Evolutionary conservation across 2,329 filamentous ascomycete species (phyloP), one percentile per base, ranked within the genome.

Genomic region (Exophiala phaeomuriformis): DNA sequence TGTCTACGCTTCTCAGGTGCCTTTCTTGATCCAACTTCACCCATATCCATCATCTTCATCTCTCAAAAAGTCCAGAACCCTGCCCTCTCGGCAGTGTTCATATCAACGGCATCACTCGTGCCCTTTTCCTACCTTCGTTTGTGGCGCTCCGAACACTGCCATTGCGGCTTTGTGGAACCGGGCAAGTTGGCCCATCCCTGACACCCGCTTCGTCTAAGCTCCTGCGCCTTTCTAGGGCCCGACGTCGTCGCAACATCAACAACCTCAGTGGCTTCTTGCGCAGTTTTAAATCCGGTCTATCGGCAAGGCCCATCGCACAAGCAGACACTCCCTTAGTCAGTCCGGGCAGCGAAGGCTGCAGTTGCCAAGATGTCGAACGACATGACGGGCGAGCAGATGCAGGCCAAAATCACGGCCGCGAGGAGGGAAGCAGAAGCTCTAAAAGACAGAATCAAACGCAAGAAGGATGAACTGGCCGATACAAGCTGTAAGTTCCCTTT

Each of bases 401-500:
- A 97, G 80, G 86, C 90, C 75, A 86, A 86, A 74, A 91, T 93
- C 67, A 86, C 89, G 69, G 85, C 88, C 68, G 91, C 93, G 71
- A 85, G 93, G 74, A 88, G 93, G 78, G 93, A 98, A 80, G 93
- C 93, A 66, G 93, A 97, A 79, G 90, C 88, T 50, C 78, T 97
- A 65, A 97, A 97, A 80, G 91, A 97, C 72, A 86, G 88, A 74
- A 97, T 97, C 83, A 97, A 96, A 85, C 84, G 90, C 75, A 95
- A 95, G 84, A 97, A 97, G 86, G 93, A 98, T 82, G 93, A 97
- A 76, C 82, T 98, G 65, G 91, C 91, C 70, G 93, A 98, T 75
- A 95, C 90, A 61, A 94, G 90, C 69, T 85, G 93, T 98, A 84
- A 82, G 91, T 57, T 9, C 29, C 37, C 36, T 29, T 36, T 28